These are phyloP conservation scores for Oryza australiensis DNA, from an alignment of 176 grass and related monocot species.

Conservation along the genomic window DNA sequence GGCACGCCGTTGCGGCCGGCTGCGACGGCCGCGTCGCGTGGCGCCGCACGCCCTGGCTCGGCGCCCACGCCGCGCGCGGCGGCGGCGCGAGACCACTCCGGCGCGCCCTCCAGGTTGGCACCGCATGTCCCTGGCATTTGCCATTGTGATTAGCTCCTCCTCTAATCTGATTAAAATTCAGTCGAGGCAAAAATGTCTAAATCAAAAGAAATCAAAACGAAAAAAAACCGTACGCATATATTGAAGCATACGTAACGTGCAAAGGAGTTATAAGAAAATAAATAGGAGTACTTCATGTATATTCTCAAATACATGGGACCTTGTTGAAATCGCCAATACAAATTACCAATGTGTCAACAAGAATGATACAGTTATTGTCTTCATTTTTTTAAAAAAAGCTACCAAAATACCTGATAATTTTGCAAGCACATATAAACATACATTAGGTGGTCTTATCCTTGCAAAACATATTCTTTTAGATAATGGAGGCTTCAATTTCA, in stretches of 20 bases:
- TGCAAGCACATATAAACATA: background rate
- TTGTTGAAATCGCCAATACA: background rate
- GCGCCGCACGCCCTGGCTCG: slow-evolving; percentile 87
- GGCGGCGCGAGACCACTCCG: slow-evolving; percentile 77
- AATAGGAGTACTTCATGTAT: background rate
- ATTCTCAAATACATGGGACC: background rate
- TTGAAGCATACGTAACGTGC: background rate
- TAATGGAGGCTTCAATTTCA: too few species aligned
- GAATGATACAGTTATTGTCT: background rate
- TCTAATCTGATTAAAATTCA: background rate
- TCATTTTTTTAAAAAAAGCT: background rate
- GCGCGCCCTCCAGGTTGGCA: slow-evolving; percentile 75
- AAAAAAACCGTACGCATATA: background rate
- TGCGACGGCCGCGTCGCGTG: slow-evolving; percentile 81
- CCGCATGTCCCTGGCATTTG: background rate
- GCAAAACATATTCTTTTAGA: too few species aligned
- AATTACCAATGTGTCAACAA: background rate
- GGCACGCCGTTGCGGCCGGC: slow-evolving; percentile 71
- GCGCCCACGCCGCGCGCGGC: slow-evolving; percentile 60
- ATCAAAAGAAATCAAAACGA: background rate
- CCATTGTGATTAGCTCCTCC: background rate
- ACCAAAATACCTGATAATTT: background rate
- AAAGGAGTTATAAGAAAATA: background rate
- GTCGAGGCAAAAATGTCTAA: background rate
- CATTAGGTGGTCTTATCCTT: too few species aligned